phyloP scores from a whole-genome alignment of 495 filamentous ascomycete species.

The Cryomyces antarcticus region DNA sequence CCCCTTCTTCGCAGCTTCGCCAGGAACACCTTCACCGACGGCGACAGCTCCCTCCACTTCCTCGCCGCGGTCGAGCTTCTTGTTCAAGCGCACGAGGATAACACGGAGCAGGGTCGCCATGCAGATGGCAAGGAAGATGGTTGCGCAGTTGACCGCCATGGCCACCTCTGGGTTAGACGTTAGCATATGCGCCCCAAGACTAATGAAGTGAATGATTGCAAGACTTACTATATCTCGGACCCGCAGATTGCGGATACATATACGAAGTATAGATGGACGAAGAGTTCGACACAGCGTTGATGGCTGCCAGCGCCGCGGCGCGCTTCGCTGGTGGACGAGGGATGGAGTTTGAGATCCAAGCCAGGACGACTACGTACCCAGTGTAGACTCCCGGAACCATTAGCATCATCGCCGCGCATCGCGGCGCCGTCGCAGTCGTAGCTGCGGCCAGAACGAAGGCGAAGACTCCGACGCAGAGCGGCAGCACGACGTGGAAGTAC shows the following conservation, averaged over 20 bases:
- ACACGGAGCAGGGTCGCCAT: constrained; percentile 42
- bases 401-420: constrained; percentile 66
- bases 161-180: constrained; percentile 27
- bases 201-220: background rate
- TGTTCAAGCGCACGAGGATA: constrained; percentile 48
- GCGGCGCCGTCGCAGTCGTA: constrained; percentile 39
- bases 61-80: constrained; percentile 37
- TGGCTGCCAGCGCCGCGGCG: constrained; percentile 58
- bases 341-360: constrained; percentile 63
- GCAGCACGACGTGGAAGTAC: constrained; percentile 53
- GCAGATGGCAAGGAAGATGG: constrained; percentile 42
- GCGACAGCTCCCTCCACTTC: constrained; percentile 18
- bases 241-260: constrained; percentile 38
- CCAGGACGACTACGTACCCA: constrained; percentile 54
- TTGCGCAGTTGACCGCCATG: constrained; percentile 55
- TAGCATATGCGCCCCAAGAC: background rate
- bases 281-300: constrained; percentile 63
- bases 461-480: constrained; percentile 44
- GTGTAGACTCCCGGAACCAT: constrained; percentile 47
- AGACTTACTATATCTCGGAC: constrained; percentile 24
- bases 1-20: constrained; percentile 3
- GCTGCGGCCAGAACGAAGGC: constrained; percentile 61
- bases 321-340: constrained; percentile 72
- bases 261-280: constrained; percentile 56
- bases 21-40: background rate